These are phyloP conservation scores for Trichoderma sp. DNA, from an alignment of 2,329 filamentous ascomycete genomes.

Conservation along the genomic window DNA sequence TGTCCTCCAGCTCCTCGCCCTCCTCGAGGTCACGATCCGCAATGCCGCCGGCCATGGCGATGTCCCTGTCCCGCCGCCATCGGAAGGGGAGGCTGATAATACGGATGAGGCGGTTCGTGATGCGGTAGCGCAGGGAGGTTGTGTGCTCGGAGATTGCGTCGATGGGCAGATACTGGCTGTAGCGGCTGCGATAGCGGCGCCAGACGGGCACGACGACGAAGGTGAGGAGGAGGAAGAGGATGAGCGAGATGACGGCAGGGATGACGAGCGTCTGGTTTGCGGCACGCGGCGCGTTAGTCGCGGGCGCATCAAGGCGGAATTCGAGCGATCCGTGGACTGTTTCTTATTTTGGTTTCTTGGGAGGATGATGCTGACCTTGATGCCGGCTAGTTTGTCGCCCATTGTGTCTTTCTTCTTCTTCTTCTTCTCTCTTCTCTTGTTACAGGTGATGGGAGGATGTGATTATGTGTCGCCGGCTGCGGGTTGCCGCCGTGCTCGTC, in stretches of 20 bases:
- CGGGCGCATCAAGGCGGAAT: background rate
- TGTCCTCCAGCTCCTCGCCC: slow-evolving; percentile 65
- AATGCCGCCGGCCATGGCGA: slow-evolving; percentile 39
- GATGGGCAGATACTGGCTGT: slow-evolving; percentile 70
- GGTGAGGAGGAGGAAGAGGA: slow-evolving; percentile 63
- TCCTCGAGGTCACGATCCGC: slow-evolving; percentile 56
- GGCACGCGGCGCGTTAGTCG: slow-evolving; percentile 7
- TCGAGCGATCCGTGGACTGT: background rate
- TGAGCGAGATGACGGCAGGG: slow-evolving; percentile 66
- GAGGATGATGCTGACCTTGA: slow-evolving; percentile 32
- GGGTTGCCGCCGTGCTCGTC: background rate
- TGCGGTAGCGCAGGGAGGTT: slow-evolving; percentile 50
- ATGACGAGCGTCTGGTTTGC: slow-evolving; percentile 62
- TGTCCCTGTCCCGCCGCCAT: slow-evolving; percentile 45
- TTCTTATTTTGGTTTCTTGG: background rate
- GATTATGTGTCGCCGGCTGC: background rate
- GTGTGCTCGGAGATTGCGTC: slow-evolving; percentile 59
- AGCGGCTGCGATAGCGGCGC: slow-evolving; percentile 66
- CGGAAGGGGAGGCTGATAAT: slow-evolving; percentile 39
- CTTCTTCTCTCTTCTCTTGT: background rate
- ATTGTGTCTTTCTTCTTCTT: slow-evolving; percentile 24
- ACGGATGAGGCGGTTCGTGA: slow-evolving; percentile 34
- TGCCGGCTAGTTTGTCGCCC: slow-evolving; percentile 34
- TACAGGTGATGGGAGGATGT: background rate
- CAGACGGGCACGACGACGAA: slow-evolving; percentile 66